phyloP scores from a whole-genome alignment of 2,329 filamentous ascomycete genomes.

The Diaporthe helianthi region DNA sequence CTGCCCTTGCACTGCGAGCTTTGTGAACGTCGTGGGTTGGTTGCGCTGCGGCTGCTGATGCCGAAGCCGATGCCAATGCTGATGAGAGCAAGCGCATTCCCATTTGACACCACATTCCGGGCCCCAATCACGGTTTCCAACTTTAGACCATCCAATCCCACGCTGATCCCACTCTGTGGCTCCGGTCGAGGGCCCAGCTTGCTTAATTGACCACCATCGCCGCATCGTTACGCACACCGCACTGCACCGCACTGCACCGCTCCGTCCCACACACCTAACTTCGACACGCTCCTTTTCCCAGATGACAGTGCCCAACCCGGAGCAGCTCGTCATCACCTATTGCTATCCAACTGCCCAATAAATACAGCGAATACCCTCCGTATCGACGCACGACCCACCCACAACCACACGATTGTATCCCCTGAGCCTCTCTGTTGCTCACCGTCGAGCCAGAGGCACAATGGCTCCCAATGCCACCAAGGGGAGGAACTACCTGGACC shows the following conservation, averaged over 20 bases:
- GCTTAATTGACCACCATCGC: constrained; percentile 25
- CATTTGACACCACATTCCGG: constrained; percentile 11
- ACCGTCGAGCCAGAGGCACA: constrained; percentile 27
- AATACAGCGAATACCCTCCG: not conserved
- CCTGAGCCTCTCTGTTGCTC: constrained; percentile 1
- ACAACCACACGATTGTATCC: constrained; percentile 8
- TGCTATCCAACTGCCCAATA: not conserved
- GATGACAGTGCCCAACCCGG: constrained; percentile 7
- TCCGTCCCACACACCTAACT: not conserved
- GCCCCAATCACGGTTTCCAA: constrained; percentile 25
- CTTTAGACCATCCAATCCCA: constrained; percentile 17
- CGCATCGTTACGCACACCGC: not conserved
- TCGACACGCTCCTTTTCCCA: constrained; percentile 20
- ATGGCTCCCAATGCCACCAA: constrained; percentile 64
- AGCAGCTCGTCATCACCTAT: constrained; percentile 9
- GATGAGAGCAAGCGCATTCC: constrained; percentile 19
- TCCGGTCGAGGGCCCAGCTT: constrained; percentile 18
- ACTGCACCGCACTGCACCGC: not conserved
- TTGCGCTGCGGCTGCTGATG: constrained; percentile 22
- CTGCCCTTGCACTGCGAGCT: not conserved
- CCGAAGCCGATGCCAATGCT: constrained; percentile 1
- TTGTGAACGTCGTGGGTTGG: constrained; percentile 18
- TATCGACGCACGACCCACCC: not conserved
- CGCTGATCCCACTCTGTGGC: constrained; percentile 19
- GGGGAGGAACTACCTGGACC: constrained; percentile 79